Evolutionary conservation across 495 filamentous ascomycete species (phyloP), one percentile per base, ranked within the genome.

Genomic region (Penicillium mononematosum): DNA sequence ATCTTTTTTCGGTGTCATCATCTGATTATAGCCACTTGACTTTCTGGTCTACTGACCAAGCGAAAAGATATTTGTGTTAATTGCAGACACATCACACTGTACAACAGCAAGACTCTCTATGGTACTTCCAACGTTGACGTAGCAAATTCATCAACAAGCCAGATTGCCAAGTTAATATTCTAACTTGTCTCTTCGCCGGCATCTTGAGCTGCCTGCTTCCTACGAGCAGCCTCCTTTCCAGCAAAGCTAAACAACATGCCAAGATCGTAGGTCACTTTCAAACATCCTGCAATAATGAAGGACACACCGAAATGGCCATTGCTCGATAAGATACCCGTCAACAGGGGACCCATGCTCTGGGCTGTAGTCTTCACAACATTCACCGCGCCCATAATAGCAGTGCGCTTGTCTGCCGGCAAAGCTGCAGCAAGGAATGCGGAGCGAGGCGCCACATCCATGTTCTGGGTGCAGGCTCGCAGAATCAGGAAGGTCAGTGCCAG

Each of bases 361-460:
- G 81, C 72, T 11, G 79, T 69, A 4, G 86, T 88, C 66, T 88
- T 85, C 41, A 86, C 78, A 2, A 89, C 83, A 58, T 88, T 85
- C 19, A 89, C 80, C 0, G 85, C 71, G 0, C 87, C 86, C 85
- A 91, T 86, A 20, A 90, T 83, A 2, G 88, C 88, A 3, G 91
- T 96, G 16, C 90, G 81, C 69, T 93, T 90, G 55, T 82, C 80
- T 0, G 87, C 81, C 36, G 85, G 81, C 14, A 93, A 79, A 0
- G 86, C 84, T 0, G 85, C 83, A 0, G 90, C 85, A 10, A 94
- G 78, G 70, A 95, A 94, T 0, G 91, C 90, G 0, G 87, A 82
- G 3, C 90, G 82, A 0, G 91, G 91, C 0, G 88, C 89, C 56
- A 88, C 83, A 62, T 96, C 91, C 90, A 94, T 94, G 60, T 78